phyloP scores from a whole-genome alignment of 106 monocot genomes.

The Ottelia alismoides region DNA sequence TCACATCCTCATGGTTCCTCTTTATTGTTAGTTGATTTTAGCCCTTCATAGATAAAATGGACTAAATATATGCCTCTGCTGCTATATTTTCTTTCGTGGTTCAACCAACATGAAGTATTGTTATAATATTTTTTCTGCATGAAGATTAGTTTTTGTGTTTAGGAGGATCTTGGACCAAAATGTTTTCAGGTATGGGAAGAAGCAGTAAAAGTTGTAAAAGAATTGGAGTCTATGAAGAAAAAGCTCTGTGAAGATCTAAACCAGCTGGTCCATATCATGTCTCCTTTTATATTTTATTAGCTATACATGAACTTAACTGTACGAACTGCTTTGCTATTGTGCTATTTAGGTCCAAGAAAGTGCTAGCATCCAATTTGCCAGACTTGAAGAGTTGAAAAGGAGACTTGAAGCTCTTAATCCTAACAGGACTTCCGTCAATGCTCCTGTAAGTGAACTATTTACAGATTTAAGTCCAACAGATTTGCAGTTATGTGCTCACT shows the following conservation, averaged over 20 bases:
- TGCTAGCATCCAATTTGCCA: slow-evolving; percentile 49
- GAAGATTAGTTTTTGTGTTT: too few relatives aligned
- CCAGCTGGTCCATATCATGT: slow-evolving; percentile 39
- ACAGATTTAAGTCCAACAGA: too few relatives aligned
- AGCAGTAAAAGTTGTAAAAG: slow-evolving; percentile 62
- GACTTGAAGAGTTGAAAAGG: slow-evolving; percentile 88
- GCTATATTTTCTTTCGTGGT: too few relatives aligned
- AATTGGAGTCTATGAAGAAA: slow-evolving; percentile 77
- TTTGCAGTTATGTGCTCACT: too few relatives aligned
- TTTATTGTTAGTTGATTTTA: too few relatives aligned
- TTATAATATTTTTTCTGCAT: too few relatives aligned
- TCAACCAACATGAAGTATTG: too few relatives aligned
- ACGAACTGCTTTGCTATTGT: background rate
- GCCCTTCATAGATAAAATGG: too few relatives aligned
- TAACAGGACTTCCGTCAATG: slow-evolving; percentile 39
- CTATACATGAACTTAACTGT: background rate
- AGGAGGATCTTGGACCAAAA: too few relatives aligned
- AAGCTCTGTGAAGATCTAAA: slow-evolving; percentile 93
- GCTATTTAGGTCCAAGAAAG: slow-evolving; percentile 83
- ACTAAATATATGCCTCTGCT: too few relatives aligned
- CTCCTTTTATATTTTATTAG: background rate
- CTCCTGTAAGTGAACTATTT: slow-evolving; percentile 31
- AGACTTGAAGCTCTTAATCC: slow-evolving; percentile 80
- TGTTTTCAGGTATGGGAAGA: slow-evolving; percentile 89
- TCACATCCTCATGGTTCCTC: too few relatives aligned